Base-by-base conservation (phyloP, 23 red algal genomes). In the Chondrus crispus region DNA sequence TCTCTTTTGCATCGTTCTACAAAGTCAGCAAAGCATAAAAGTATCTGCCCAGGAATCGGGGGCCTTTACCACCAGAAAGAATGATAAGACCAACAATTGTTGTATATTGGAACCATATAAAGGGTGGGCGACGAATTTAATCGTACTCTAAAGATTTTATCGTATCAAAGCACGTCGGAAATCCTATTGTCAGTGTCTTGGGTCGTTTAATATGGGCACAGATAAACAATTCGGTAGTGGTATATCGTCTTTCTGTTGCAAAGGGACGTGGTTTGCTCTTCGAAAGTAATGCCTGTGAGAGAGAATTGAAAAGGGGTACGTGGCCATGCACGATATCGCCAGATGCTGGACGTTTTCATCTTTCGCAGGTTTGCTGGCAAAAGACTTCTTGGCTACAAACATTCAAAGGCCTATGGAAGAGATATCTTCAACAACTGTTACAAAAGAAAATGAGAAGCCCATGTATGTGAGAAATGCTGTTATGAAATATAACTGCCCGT, bases 11-110 rank as follows among this genome's bases (percentile, higher is more conserved):
- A 3, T 78, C 42, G 13, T 78, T 1, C 46, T 78, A 78, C 22
- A 29, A 18, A 13, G 11, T 78, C 3, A 78, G 38, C 22, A 45
- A 46, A 30, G 73, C 38, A 3, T 78, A 55, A 14, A 55, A 55
- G n/a, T 55, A 14, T 55, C 51, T 55, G n/a, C n/a, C 14, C 51
- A 55, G 1, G 51, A 38, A 13, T 12, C 16, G 47, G 0, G 75
- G 75, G 16, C 2, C 75, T 47, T n/a, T 81, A 53, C 75, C 52
- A 20, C 53, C 75, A n/a, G 16, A 40, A 12, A 43, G 75, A 19
- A 81, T 81, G 75, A 81, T 81, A 28, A 4, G 39, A 22, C 75
- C 75, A 18, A 81, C 39, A n/a, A 51, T 16, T 54, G 29, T 81
- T 5, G 75, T 81, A 13, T 81, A 47, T 51, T 52, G 75, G 44